Conservation (phyloP, 2,329 filamentous ascomycete genomes). For the Coccinonectria pachysandricola region DNA sequence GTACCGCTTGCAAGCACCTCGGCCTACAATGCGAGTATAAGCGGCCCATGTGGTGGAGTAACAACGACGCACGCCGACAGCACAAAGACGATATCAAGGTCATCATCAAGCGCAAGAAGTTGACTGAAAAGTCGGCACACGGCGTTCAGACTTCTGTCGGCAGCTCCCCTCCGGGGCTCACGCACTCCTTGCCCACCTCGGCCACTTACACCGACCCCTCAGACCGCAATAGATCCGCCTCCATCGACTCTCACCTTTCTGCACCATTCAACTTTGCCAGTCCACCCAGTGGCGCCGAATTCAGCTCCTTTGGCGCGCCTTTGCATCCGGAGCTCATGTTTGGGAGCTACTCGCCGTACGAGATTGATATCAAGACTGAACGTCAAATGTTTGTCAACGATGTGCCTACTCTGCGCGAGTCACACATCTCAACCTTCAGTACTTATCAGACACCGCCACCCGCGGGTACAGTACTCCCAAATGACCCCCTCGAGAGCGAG, state of each 20-base stretch:
- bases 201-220: constrained; percentile 69
- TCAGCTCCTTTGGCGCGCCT: constrained; percentile 52
- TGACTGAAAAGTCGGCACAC: constrained; percentile 69
- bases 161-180: constrained; percentile 65
- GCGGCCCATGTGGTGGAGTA: constrained; percentile 94
- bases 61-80: constrained; percentile 70
- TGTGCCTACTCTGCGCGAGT: constrained; percentile 74
- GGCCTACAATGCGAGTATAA: constrained; percentile 92
- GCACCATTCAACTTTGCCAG: constrained; percentile 64
- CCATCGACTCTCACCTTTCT: constrained; percentile 71
- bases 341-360: constrained; percentile 63
- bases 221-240: constrained; percentile 63
- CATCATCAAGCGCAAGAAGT: constrained; percentile 94
- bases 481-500: constrained; percentile 53
- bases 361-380: constrained; percentile 94
- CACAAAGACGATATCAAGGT: constrained; percentile 96
- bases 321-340: constrained; percentile 53
- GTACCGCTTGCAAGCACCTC: constrained; percentile 60
- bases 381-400: constrained; percentile 90
- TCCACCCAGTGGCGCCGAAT: constrained; percentile 42
- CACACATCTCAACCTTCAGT: constrained; percentile 84
- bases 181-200: constrained; percentile 72
- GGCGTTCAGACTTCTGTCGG: constrained; percentile 41
- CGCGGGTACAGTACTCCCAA: constrained; percentile 54
- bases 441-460: constrained; percentile 76